Base-by-base conservation (phyloP, 23 red algal genomes). In the Gracilaria domingensis region DNA sequence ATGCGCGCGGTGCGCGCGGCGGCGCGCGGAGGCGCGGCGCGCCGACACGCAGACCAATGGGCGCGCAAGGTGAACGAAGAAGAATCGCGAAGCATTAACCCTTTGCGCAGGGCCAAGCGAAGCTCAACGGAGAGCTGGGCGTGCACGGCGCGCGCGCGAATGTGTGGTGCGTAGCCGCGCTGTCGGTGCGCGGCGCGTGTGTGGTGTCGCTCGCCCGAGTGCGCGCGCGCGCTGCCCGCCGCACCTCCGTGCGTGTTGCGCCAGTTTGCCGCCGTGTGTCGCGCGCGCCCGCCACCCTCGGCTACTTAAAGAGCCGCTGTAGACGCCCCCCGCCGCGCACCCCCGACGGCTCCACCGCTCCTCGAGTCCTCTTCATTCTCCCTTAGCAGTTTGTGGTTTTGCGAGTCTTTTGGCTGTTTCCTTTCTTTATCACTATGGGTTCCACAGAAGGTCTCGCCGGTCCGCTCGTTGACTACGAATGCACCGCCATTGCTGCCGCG, bases 401-500 rank as follows among this genome's bases (percentile, higher is more conserved):
- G 51, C 14, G 14, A 18, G 14, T 55, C 18, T 8, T 55, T 14
- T 55, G 51, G 51, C 17, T 18, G 51, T 67, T 67, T 30, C 28
- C 2, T 29, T 18, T 48, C 42, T 28, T 77, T 23, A 29, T 48
- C 72, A 23, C 34, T 0, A 82, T 82, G 79, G 79, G 79, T 62
- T 82, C 79, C 58, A 82, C 79, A 40, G 79, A 82, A 62, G 79
- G 79, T 40, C 34, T 82, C 0, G 64, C 79, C 79, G 83, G 83
- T 74, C 83, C 61, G 83, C 61, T 87, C 7, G 64, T 26, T 58
- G 87, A 91, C 87, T 91, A 91, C 62, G 76, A 79, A 51, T 78
- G 69, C 71, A 37, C 62, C 33, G 67, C 87, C 21, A 58, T 94
- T 35, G 34, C 92, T 33, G 51, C 69, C 0, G 18, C 92, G 35